Conservation (phyloP, 2,329 filamentous ascomycete genomes). For the Ceratocystis eucalypticola region DNA sequence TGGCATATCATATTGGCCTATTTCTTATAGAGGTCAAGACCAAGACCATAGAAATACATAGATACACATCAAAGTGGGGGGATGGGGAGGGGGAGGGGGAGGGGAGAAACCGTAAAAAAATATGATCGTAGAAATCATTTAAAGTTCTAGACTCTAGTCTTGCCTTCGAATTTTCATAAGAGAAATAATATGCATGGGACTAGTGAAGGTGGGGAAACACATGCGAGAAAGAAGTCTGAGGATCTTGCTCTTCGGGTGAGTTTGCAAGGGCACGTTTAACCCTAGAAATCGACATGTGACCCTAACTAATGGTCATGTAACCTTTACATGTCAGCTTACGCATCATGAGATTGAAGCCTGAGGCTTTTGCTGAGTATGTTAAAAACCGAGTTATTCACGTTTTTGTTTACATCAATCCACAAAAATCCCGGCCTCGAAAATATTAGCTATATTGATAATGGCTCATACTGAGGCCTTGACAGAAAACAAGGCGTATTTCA, state of each 20-base stretch:
- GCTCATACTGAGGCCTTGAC: neutral
- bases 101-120: neutral
- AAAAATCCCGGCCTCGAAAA: neutral
- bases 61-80: neutral
- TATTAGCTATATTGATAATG: neutral
- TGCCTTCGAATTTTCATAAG: neutral
- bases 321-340: too few relatives aligned
- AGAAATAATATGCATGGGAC: neutral
- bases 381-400: neutral
- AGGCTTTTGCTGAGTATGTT: neutral
- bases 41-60: neutral
- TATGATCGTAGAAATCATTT: neutral
- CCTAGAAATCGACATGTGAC: neutral
- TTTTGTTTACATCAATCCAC: too few relatives aligned
- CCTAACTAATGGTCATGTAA: neutral
- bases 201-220: neutral
- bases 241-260: neutral
- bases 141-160: neutral
- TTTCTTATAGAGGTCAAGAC: neutral
- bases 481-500: slow-evolving; percentile 13
- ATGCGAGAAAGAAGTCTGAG: neutral
- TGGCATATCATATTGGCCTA: neutral
- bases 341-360: neutral
- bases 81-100: neutral
- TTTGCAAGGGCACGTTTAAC: neutral